Evolutionary conservation across 1,284 basidiomycete species (phyloP).

Genomic region (Erythrobasidium hasegawianum): DNA sequence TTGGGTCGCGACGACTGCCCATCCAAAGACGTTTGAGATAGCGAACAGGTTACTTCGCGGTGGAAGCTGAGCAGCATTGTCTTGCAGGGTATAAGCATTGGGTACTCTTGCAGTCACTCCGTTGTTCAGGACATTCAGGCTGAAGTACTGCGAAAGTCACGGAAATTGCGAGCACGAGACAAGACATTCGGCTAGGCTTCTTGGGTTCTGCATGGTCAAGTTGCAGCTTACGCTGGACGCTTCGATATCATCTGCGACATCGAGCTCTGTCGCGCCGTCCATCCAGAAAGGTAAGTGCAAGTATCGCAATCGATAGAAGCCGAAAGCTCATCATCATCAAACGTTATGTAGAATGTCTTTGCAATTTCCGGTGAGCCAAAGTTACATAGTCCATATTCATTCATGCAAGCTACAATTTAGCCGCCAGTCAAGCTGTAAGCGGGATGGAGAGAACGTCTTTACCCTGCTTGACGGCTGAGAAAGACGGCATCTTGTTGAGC

Average conservation of each 20-base stretch:
- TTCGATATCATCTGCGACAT: conserved; percentile 30
- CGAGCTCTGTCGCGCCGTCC: conserved; percentile 24
- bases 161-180: neutral
- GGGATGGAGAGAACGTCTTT: conserved; percentile 45
- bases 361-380: neutral
- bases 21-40: conserved; percentile 40
- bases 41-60: conserved; percentile 40
- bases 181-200: too few relatives aligned
- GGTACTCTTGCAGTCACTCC: conserved; percentile 12
- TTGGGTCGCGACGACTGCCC: conserved; percentile 17
- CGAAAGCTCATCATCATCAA: too few relatives aligned
- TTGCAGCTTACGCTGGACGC: conserved; percentile 13
- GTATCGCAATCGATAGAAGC: too few relatives aligned
- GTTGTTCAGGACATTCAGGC: conserved; percentile 28
- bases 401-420: conserved; percentile 7
- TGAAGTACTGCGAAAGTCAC: conserved; percentile 24
- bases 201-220: neutral
- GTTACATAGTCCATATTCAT: neutral
- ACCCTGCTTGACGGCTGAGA: conserved; percentile 64
- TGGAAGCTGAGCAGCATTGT: conserved; percentile 11
- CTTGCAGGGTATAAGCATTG: conserved; percentile 4
- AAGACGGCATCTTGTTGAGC: conserved; percentile 72
- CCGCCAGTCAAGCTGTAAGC: conserved; percentile 11
- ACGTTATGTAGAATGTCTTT: too few relatives aligned
- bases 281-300: neutral